Evolutionary conservation across 2,329 filamentous ascomycete species (phyloP), one percentile per base, ranked within the genome.

Genomic region (Colletotrichum siamense): DNA sequence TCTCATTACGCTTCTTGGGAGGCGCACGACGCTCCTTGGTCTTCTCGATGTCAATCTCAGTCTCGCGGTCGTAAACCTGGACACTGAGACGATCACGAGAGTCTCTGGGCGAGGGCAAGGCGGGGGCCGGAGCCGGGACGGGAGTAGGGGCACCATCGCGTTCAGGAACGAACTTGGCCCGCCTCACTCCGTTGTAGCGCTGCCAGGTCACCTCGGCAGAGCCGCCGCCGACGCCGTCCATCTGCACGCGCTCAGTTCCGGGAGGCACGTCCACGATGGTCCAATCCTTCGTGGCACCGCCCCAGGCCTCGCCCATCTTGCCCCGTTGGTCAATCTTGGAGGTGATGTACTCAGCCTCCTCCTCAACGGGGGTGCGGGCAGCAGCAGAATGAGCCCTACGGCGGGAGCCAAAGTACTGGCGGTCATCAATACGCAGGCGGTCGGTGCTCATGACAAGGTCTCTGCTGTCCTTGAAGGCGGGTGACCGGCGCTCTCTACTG

Each of bases 231-330:
- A 92, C 89, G 69, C 95, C 95, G 79, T 97, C 94, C 93, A 97
- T 94, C 70, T 91, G 91, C n/a, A 97, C 93, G 55, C 94, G 91
- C 85, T 95, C 94, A 0, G 95, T 96, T 75, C 95, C 95, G 1
- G 95, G 94, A 2, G 95, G 95, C 52, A 98, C 93, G 84, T 98
- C 95, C 49, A 98, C 90, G 77, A 98, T 94, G 70, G 92, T 90
- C 95, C 95, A 98, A 81, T 92, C 94, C 78, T 91, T 92, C 44
- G 94, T 95, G 22, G 92, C 92, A 69, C 95, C 94, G 80, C 94
- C 91, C 83, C 90, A 92, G 26, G 94, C 94, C 84, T 96, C 95
- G 69, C 94, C 94, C 81, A 93, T 90, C 77, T 91, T 91, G 24
- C 91, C 92, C 34, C 94, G 91, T 16, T 87, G 85, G 78, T 92